Evolutionary conservation across 306 rosid species (phyloP), one percentile per base, ranked within the genome.

Genomic region (Cucurbita pepo): DNA sequence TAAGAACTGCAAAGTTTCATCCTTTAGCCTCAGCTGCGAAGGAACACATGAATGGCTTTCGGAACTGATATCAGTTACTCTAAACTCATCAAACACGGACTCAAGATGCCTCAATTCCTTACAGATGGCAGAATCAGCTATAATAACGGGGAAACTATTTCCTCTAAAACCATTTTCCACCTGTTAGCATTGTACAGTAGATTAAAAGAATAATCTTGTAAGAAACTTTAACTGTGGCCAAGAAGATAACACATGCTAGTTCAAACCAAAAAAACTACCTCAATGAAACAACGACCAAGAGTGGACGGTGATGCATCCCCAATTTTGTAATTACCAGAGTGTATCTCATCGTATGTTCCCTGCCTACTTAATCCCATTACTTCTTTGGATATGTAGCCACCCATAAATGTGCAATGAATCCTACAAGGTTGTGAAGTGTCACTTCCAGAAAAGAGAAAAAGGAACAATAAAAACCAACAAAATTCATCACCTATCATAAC

Each of bases 91-190:
- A 77, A 92, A 88, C 77, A 83, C 87, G 67, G 89, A 89, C 82
- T 89, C 97, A 0, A 92, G 90, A 47, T 60, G 82, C 72, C 69
- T 86, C 86, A 92, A 80, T 72, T 92, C 97, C 75, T 83, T 70
- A 75, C 97, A 92, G 78, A 92, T 82, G 77, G 88, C 72, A 71
- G 87, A 86, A 79, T 92, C 82, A 34, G 97, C 97, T 75, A 92
- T 80, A 63, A 92, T 89, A 81, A 92, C 80, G 0, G 97, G 97
- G 81, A 92, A 92, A 80, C 92, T 75, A 77, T 79, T 81, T 53
- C 95, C 95, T 81, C 87, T 86, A 75, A 86, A 88, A 81, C 97
- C 97, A 78, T 92, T 92, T 78, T 92, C 96, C 79, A 92, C 94
- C 96, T 92, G 88, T 63, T 74, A 71, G 88, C 69, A 36, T 75